A percentile compares a stretch with the other conserved stretches of the same genome.
phyloP scores from a whole-genome alignment of 768 basidiomycete species.

The Arthromyces matolae region DNA sequence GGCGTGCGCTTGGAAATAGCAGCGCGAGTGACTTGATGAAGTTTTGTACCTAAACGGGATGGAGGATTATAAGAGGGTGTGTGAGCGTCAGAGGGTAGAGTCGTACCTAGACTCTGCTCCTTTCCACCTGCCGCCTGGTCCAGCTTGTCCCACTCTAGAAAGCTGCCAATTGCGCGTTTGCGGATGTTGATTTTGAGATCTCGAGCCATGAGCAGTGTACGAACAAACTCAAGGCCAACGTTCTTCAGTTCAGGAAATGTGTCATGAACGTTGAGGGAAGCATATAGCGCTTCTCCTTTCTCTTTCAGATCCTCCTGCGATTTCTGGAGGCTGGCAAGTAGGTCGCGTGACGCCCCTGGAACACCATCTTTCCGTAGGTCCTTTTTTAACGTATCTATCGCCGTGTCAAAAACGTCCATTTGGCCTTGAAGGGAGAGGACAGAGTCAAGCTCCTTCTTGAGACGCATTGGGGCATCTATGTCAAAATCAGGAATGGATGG shows the following conservation, averaged over 20 bases:
- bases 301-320: constrained; percentile 6
- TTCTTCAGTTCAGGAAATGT: constrained; percentile 28
- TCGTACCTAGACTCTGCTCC: not conserved
- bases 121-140: constrained; percentile 9
- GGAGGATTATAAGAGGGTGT: not conserved
- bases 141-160: constrained; percentile 34
- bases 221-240: constrained; percentile 24
- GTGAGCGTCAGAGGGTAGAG: not conserved
- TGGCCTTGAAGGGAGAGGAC: constrained; percentile 28
- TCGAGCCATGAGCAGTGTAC: constrained; percentile 26
- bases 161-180: constrained; percentile 27
- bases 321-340: constrained; percentile 14
- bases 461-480: not conserved
- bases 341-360: constrained; percentile 1
- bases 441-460: not conserved
- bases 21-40: constrained; percentile 27
- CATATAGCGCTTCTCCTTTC: constrained; percentile 28
- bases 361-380: not conserved
- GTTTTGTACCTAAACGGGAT: constrained; percentile 21
- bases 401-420: constrained; percentile 18
- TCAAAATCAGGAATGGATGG: no score
- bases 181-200: constrained; percentile 37
- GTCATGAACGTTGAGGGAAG: constrained; percentile 29
- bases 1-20: constrained; percentile 25
- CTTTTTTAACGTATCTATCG: constrained; percentile 13